Percentiles rank a stretch among this genome's conserved stretches.
These are phyloP conservation scores for Neofusicoccum umdonicola DNA, from an alignment of 2,329 filamentous ascomycete genomes.

Conservation along the genomic window DNA sequence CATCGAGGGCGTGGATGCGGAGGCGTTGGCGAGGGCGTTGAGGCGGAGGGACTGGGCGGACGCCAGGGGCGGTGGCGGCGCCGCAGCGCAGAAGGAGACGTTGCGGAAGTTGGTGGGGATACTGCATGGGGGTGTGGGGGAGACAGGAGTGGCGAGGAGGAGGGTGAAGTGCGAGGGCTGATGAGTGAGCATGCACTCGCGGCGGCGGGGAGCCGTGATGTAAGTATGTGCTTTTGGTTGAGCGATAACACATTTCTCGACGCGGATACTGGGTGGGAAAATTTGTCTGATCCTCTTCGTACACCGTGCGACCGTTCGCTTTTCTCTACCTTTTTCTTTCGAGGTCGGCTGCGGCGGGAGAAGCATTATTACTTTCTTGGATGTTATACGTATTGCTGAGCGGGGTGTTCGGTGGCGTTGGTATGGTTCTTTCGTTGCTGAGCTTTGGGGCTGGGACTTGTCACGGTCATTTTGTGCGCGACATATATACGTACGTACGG, in stretches of 20 bases:
- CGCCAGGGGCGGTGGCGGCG: slow-evolving; percentile 5
- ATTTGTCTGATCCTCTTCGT: too few relatives aligned
- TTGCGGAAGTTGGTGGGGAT: slow-evolving; percentile 39
- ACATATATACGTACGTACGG: too few relatives aligned
- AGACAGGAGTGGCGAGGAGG: not conserved
- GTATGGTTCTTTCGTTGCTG: not conserved
- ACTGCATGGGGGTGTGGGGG: slow-evolving; percentile 34
- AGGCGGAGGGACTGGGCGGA: not conserved
- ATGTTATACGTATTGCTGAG: not conserved
- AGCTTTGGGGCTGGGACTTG: too few relatives aligned
- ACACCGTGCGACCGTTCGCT: too few relatives aligned
- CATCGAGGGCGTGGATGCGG: slow-evolving; percentile 28
- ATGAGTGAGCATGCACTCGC: not conserved
- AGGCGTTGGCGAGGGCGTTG: slow-evolving; percentile 10
- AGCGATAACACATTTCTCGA: too few relatives aligned
- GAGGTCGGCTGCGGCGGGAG: not conserved
- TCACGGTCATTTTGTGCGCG: too few relatives aligned
- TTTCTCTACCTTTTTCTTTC: too few relatives aligned
- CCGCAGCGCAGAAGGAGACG: slow-evolving; percentile 25
- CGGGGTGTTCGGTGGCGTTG: not conserved
- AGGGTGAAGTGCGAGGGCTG: slow-evolving; percentile 4
- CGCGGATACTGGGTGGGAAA: too few relatives aligned
- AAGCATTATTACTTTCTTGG: not conserved
- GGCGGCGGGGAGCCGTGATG: too few relatives aligned
- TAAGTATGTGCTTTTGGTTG: not conserved